Conservation (phyloP, 768 basidiomycete genomes). For the Porphyrellus cyaneotinctus region DNA sequence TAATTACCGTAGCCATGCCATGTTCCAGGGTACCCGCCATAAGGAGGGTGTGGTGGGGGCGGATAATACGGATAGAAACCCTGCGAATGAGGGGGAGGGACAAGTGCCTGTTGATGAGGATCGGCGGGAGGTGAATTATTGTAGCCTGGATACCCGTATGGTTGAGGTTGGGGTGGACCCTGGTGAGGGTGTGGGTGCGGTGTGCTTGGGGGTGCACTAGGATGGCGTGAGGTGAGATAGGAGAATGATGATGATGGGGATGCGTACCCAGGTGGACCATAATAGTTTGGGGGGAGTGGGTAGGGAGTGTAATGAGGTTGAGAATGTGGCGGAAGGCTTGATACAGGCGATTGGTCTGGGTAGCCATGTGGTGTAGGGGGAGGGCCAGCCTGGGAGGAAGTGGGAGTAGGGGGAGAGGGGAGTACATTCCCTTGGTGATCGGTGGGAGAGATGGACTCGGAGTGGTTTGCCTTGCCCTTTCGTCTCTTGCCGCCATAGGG, state of each 20-base stretch:
- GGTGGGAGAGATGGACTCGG: constrained; percentile 30
- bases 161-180: constrained; percentile 15
- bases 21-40: constrained; percentile 27
- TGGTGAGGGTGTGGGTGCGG: neutral
- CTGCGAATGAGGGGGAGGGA: constrained; percentile 16
- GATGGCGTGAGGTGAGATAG: constrained; percentile 12
- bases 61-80: constrained; percentile 34
- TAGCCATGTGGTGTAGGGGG: constrained; percentile 25
- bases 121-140: constrained; percentile 20
- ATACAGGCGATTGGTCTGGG: constrained; percentile 25
- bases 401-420: constrained; percentile 31
- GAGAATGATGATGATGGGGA: neutral
- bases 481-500: constrained; percentile 45
- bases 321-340: constrained; percentile 20
- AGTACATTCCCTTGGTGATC: constrained; percentile 21
- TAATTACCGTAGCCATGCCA: constrained; percentile 32
- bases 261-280: constrained; percentile 27
- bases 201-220: neutral
- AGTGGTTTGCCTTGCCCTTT: constrained; percentile 30
- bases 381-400: constrained; percentile 23
- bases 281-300: constrained; percentile 31
- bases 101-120: constrained; percentile 24
- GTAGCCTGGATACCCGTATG: constrained; percentile 26
- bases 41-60: constrained; percentile 24
- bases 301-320: constrained; percentile 32